Evolutionary conservation across 148 eudicot genomes (phyloP), one percentile per base, ranked within the genome.

Genomic region (Camellia granthamiana): DNA sequence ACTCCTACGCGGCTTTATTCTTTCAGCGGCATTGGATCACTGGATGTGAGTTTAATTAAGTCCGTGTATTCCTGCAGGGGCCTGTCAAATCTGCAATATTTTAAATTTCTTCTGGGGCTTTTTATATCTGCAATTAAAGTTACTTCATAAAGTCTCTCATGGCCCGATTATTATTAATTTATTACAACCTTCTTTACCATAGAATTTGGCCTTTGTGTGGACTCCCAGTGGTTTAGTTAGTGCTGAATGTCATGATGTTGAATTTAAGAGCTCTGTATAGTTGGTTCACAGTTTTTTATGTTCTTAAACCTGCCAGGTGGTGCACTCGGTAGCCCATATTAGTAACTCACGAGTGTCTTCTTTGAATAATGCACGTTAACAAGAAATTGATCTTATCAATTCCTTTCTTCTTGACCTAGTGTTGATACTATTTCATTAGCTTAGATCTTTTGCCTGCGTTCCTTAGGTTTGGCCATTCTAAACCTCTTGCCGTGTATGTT

Each of bases 1-100:
- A 96, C 99, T 85, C 93, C 98, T 38, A 93, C 97, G 59, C 84
- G 99, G 56, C 95, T 96, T 66, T 93, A 93, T 84, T 86, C 99
- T 67, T 96, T 90, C 84, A 96, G 98, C 8, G 99, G 99, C 54
- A 91, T 92, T 68, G 99, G 99, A 70, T 89, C 90, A 1, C 84
- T 92, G 77, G 99, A 96, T 79, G 99, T 96, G 84, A 82, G 85
- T 77, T 82, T 64, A 6, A 23, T 79, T 78, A 19, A 64, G 65
- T 44, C 56, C 65, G 74, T 55, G 2, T 42, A 23, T 23, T 68
- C 12, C n/a, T 64, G 16, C 38, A 30, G 49, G 51, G 3, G 6
- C 14, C 61, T 74, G 38, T 58, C 7, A 56, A 41, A 56, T 41
- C 47, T 42, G 15, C n/a, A 7, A 52, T 13, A 13, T 10, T 41